Base-by-base conservation (phyloP, 495 filamentous ascomycete species). In the Trichocladium antarcticum region DNA sequence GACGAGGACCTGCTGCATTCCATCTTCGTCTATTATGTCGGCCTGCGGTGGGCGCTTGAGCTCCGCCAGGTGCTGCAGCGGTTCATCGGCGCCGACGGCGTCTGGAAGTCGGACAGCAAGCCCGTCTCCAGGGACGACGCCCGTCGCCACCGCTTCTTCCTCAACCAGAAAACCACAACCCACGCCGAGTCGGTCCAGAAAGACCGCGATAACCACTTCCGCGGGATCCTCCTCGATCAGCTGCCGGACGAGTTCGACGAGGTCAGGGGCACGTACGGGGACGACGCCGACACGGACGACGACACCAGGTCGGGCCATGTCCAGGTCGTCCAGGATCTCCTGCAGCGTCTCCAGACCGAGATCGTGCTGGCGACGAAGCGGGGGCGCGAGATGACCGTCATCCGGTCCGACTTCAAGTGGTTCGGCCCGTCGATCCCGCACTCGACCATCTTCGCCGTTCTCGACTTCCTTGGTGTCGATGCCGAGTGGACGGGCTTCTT, bases 1-100 rank as follows among this genome's bases (percentile, higher is more conserved):
- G 79, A 85, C 51, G 81, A 83, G 58, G 82, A 85, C 51, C 59
- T 84, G 19, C 65, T 84, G 8, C 76, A 84, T 40, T 70, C 74
- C 9, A 71, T 85, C 11, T 72, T 85, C 47, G 59, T 84, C 16
- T 75, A 84, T 40, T 81, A 79, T 42, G 68, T 85, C 19, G 81
- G 81, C 10, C 57, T 74, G 29, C 16, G 28, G 10, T 63, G 57
- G 57, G 50, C 55, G 9, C 15, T 41, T 1, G 16, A 57, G 34
- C 31, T 60, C 7, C 45, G 53, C 17, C 1, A 12, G 17, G 7
- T 21, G n/a, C 41, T 63, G 11, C 61, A 58, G 19, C 73, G 67
- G 70, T 69, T 74, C n/a, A 69, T 74, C n/a, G 44, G 62, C 6
- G 61, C 77, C 43, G 70, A 74, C 9, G 20, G 37, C 5, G 62